Evolutionary conservation across 2,329 filamentous ascomycete species (phyloP), one percentile per base, ranked within the genome.

Genomic region (Penicillium vulpinum): DNA sequence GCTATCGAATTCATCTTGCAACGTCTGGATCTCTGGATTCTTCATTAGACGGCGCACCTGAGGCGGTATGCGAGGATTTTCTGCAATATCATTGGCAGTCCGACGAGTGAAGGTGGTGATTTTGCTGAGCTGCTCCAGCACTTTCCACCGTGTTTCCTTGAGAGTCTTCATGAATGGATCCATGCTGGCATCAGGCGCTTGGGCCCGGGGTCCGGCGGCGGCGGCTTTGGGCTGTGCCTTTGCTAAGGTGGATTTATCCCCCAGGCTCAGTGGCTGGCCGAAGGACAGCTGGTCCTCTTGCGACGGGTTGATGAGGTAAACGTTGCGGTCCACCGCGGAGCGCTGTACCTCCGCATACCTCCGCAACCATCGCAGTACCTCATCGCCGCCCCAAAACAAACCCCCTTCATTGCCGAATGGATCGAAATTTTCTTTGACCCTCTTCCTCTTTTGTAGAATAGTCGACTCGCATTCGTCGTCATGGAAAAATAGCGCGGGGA

Each of bases 341-440:
- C 91, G 83, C 74, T 97, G 90, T 15, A 99, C 86, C 21, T 81
- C 83, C 7, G 94, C 85, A 73, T 96, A 97, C 71, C 88, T 83
- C 71, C 87, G 90, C 66, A 99, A 70, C 94, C 95, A 99, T 54
- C 91, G 83, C 46, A 99, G 73, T 0, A 97, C 89, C 77, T 99
- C 93, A 71, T 99, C 94, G 5, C 94, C 94, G 55, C 94, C 95
- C 94, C 95, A 99, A 70, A 97, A 97, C 81, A 96, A 88, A 50
- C 60, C 65, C 0, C 93, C 93, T 61, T 83, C 83, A 60, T 91
- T 90, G 16, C 88, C 88, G 73, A 97, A 97, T 0, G 92, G 92
- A 67, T 97, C 92, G 67, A 99, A 97, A 41, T 81, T 90, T 66
- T 97, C 91, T 60, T 84, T 85, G 0, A 91, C 86, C 51, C 90